These are phyloP conservation scores for Periglandula ipomoeae DNA, from an alignment of 2,329 filamentous ascomycete species.

Conservation along the genomic window DNA sequence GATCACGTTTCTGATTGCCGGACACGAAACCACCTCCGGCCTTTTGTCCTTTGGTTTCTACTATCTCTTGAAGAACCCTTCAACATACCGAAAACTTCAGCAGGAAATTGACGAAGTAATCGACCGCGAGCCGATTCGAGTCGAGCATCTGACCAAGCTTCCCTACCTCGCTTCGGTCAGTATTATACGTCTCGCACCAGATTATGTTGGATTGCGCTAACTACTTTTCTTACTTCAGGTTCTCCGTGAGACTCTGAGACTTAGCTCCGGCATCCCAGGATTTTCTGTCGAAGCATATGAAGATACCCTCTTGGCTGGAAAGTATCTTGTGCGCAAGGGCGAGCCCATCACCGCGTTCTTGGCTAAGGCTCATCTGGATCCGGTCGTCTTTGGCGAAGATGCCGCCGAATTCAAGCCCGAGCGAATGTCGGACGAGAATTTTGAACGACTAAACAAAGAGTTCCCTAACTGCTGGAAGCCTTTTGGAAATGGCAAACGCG, in stretches of 20 bases:
- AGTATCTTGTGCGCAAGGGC: conserved; percentile 47
- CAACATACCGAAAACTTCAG: conserved; percentile 50
- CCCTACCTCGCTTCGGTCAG: conserved; percentile 53
- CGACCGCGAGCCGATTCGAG: conserved; percentile 45
- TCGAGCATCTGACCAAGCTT: conserved; percentile 55
- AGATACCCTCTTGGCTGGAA: conserved; percentile 47
- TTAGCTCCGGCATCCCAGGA: conserved; percentile 50
- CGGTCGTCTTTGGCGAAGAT: conserved; percentile 54
- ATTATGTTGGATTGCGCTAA: no score
- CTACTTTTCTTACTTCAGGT: conserved; percentile 22
- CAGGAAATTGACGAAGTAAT: conserved; percentile 59
- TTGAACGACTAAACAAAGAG: conserved; percentile 50
- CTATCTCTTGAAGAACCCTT: conserved; percentile 54
- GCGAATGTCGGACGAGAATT: conserved; percentile 61
- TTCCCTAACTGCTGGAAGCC: conserved; percentile 60
- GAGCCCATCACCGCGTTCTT: conserved; percentile 42
- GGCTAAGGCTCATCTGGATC: conserved; percentile 49
- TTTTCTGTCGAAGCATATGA: conserved; percentile 46
- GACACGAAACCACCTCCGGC: conserved; percentile 64
- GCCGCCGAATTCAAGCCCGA: conserved; percentile 60
- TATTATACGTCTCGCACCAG: no score
- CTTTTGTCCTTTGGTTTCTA: conserved; percentile 57
- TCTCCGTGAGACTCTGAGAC: conserved; percentile 56
- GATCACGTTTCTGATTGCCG: conserved; percentile 63
- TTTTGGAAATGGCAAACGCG: conserved; percentile 63